A percentile compares a stretch with the other conserved stretches of the same genome.
phyloP scores from a whole-genome alignment of 768 basidiomycete species.

The Calvatia gigantea region DNA sequence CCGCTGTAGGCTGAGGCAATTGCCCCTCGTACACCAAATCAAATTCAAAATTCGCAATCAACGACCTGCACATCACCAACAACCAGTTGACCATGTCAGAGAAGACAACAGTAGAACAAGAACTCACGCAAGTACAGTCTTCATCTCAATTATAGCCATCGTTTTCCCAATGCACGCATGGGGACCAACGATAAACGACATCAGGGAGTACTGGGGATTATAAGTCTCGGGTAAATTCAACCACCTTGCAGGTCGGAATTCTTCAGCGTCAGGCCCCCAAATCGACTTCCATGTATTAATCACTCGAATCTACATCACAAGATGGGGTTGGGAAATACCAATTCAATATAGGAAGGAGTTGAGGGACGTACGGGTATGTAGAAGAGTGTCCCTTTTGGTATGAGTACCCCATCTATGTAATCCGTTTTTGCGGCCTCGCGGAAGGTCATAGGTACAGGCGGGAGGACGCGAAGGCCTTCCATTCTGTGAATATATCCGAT shows the following conservation, averaged over 20 bases:
- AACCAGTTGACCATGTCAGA: neutral
- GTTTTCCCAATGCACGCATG: constrained; percentile 47
- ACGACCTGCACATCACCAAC: constrained; percentile 19
- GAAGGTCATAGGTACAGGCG: constrained; percentile 38
- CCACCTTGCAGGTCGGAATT: constrained; percentile 47
- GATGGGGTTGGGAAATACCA: neutral
- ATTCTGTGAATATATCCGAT: constrained; percentile 24
- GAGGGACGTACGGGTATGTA: constrained; percentile 33
- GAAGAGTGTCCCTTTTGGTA: constrained; percentile 39
- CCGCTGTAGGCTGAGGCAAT: constrained; percentile 20
- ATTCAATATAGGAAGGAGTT: neutral
- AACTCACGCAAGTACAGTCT: constrained; percentile 37
- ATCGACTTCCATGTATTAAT: constrained; percentile 46
- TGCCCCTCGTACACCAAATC: constrained; percentile 37
- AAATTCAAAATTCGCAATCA: constrained; percentile 40
- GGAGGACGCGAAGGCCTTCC: constrained; percentile 40
- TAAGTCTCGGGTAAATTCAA: constrained; percentile 32
- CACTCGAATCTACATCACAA: constrained; percentile 40
- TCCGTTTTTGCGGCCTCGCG: constrained; percentile 34
- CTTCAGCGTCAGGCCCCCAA: constrained; percentile 51
- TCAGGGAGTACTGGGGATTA: constrained; percentile 31
- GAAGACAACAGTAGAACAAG: neutral
- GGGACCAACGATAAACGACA: constrained; percentile 43
- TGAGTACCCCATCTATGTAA: constrained; percentile 40
- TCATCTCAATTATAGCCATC: constrained; percentile 48